Percentiles rank a stretch among this genome's conserved stretches.
Evolutionary conservation across 768 basidiomycete genomes (phyloP).

Genomic region (Hortiboletus campestris): DNA sequence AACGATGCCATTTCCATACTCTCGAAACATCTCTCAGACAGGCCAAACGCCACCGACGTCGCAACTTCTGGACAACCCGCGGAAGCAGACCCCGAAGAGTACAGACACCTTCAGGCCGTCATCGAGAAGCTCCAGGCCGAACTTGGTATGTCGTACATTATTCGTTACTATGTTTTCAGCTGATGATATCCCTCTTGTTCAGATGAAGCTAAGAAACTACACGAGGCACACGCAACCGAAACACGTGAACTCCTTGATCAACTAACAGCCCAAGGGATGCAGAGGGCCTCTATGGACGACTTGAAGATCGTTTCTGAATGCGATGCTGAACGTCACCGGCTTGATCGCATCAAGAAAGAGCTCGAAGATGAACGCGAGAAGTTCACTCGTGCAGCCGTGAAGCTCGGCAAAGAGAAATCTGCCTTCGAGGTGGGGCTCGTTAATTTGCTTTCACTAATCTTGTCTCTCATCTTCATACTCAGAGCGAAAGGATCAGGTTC

Average conservation of each 20-base stretch:
- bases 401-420: constrained; percentile 62
- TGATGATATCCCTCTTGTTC: constrained; percentile 7
- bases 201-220: constrained; percentile 51
- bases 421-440: constrained; percentile 55
- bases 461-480: constrained; percentile 4
- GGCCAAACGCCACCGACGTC: constrained; percentile 7
- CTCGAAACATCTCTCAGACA: constrained; percentile 26
- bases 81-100: constrained; percentile 39
- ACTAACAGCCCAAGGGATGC: constrained; percentile 42
- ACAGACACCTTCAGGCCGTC: constrained; percentile 47
- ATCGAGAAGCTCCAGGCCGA: constrained; percentile 54
- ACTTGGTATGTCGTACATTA: constrained; percentile 44
- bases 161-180: constrained; percentile 1
- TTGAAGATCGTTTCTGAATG: constrained; percentile 49
- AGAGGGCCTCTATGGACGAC: constrained; percentile 39
- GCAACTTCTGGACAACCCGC: constrained; percentile 15
- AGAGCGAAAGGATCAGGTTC: constrained; percentile 63
- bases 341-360: constrained; percentile 51
- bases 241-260: constrained; percentile 56
- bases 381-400: constrained; percentile 62
- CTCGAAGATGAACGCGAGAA: constrained; percentile 65
- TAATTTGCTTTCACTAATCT: not conserved
- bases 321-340: constrained; percentile 53
- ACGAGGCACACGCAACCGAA: constrained; percentile 41
- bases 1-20: constrained; percentile 35